phyloP scores from a whole-genome alignment of 2,329 filamentous ascomycete genomes.

The Blumeria hordei region DNA sequence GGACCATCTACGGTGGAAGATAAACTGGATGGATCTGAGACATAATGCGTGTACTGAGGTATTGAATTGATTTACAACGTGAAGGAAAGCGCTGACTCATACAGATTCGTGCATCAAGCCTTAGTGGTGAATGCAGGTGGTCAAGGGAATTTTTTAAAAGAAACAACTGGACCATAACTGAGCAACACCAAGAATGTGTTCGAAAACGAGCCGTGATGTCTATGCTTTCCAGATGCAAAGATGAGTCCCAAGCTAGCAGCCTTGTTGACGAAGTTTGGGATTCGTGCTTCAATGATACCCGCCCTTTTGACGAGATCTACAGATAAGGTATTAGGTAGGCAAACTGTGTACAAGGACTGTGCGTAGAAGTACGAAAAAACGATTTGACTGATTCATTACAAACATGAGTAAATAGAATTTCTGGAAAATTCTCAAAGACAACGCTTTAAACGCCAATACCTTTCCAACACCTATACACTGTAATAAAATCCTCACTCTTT shows the following conservation, averaged over 20 bases:
- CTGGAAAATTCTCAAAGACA: too few species aligned
- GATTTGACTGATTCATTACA: constrained; percentile 7
- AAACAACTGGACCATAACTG: constrained; percentile 68
- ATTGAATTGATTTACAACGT: constrained; percentile 10
- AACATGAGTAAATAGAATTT: too few species aligned
- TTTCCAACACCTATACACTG: constrained; percentile 6
- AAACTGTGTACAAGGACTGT: not conserved
- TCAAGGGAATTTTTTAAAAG: constrained; percentile 62
- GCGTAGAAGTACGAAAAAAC: not conserved
- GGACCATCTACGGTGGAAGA: constrained; percentile 77
- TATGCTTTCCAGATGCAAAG: constrained; percentile 57
- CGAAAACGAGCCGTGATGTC: constrained; percentile 57
- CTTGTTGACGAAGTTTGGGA: constrained; percentile 98
- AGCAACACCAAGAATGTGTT: constrained; percentile 88
- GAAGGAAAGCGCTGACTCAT: constrained; percentile 5
- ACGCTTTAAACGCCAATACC: constrained; percentile 9
- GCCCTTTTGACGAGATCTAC: constrained; percentile 94
- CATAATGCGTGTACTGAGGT: constrained; percentile 93
- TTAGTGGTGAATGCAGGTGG: constrained; percentile 88
- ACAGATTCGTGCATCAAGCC: constrained; percentile 74
- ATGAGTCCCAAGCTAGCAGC: constrained; percentile 64
- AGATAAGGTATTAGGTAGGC: constrained; percentile 22
- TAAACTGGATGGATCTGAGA: constrained; percentile 58
- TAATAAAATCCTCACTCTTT: too few species aligned
- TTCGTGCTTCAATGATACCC: constrained; percentile 80